Evolutionary conservation across 164 flowering plant genomes (phyloP).

Genomic region (Nelumbo lutea): DNA sequence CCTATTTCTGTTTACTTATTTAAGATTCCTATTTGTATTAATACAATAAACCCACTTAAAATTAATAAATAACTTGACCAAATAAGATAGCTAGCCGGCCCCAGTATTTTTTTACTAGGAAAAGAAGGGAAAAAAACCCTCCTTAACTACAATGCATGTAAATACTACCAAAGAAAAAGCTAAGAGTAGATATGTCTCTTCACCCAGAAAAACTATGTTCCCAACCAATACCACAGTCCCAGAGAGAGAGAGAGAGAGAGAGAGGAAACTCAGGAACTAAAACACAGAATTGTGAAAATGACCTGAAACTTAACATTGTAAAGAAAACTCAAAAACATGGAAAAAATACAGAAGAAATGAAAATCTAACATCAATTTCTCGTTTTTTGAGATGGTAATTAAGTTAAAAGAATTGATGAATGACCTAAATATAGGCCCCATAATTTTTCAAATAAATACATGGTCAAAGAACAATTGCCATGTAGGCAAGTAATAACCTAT

Average conservation of each 20-base stretch:
- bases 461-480: slow-evolving; percentile 7
- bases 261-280: background rate
- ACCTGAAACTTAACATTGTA: background rate
- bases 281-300: slow-evolving; percentile 6
- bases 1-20: background rate
- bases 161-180: too few species aligned
- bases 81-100: background rate
- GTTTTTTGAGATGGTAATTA: background rate
- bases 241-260: background rate
- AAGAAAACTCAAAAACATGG: background rate
- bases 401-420: background rate
- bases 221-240: too few species aligned
- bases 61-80: background rate
- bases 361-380: background rate
- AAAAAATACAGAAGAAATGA: background rate
- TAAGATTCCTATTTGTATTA: background rate
- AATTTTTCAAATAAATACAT: background rate
- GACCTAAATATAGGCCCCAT: slow-evolving; percentile 7
- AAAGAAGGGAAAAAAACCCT: background rate
- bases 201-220: background rate
- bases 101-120: background rate
- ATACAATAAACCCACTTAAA: background rate
- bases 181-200: background rate
- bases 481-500: slow-evolving; percentile 2
- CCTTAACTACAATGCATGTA: too few species aligned